These are phyloP conservation scores for Ammopiptanthus mongolicus DNA, from an alignment of 306 rosid species.

Conservation along the genomic window DNA sequence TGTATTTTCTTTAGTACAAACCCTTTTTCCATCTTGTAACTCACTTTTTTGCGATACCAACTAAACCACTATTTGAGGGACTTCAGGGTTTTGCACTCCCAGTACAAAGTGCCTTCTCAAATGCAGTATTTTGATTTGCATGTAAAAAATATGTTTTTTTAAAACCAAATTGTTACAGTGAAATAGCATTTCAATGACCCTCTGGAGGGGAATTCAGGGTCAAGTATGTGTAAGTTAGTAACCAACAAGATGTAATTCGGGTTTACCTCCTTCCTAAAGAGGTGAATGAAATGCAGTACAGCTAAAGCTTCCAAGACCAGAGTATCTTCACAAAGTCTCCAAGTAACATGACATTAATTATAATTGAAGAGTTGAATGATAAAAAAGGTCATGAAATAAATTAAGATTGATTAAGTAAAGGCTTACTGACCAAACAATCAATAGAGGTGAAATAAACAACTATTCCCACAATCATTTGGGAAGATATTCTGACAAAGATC, in stretches of 20 bases:
- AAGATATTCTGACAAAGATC: neutral
- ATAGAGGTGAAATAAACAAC: no score
- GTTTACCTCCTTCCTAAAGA: neutral
- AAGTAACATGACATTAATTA: neutral
- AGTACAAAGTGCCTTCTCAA: neutral
- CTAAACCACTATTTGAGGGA: neutral
- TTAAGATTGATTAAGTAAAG: no score
- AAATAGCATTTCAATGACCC: neutral
- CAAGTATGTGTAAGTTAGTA: neutral
- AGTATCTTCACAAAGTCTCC: neutral
- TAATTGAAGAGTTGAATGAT: neutral
- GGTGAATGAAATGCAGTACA: neutral
- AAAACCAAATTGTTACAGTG: neutral
- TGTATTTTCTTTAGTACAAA: neutral
- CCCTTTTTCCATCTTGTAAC: neutral
- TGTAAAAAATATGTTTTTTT: neutral
- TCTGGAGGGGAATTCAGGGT: neutral
- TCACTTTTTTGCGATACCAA: neutral
- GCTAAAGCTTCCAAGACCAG: neutral
- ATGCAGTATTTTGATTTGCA: neutral
- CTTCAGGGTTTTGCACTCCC: neutral
- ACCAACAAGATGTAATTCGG: neutral
- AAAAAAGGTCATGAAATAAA: neutral
- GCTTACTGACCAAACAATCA: neutral
- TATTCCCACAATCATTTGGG: neutral